Conservation (phyloP, 495 filamentous ascomycete genomes). For the Aspergillus ellipticus region DNA sequence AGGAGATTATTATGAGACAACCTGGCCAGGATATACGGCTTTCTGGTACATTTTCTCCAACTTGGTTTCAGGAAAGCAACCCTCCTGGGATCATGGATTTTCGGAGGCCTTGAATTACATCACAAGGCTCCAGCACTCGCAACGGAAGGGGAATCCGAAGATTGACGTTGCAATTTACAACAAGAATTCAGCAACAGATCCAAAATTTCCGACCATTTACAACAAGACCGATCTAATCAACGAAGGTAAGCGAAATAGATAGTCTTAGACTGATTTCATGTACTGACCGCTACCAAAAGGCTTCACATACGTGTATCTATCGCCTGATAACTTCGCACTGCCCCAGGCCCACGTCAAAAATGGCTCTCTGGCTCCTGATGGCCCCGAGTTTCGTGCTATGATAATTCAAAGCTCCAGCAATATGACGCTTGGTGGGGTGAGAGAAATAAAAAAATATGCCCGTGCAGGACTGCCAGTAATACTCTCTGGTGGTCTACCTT, state of each 20-base stretch:
- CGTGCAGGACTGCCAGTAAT: slow-evolving; percentile 40
- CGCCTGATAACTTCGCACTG: slow-evolving; percentile 43
- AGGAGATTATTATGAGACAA: slow-evolving; percentile 37
- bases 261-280: too few relatives aligned
- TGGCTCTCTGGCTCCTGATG: slow-evolving; percentile 33
- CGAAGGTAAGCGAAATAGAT: too few relatives aligned
- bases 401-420: slow-evolving; percentile 37
- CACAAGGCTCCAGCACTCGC: slow-evolving; percentile 32
- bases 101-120: slow-evolving; percentile 38
- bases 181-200: slow-evolving; percentile 20
- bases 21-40: slow-evolving; percentile 47
- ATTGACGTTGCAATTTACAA: slow-evolving; percentile 42
- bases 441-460: slow-evolving; percentile 35
- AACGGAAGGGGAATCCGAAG: slow-evolving; percentile 38
- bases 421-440: slow-evolving; percentile 32
- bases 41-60: slow-evolving; percentile 43
- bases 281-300: too few relatives aligned
- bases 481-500: slow-evolving; percentile 31
- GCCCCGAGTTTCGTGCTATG: slow-evolving; percentile 42
- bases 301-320: slow-evolving; percentile 49
- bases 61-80: slow-evolving; percentile 40
- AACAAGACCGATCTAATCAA: slow-evolving; percentile 16
- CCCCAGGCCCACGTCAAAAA: slow-evolving; percentile 29
- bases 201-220: slow-evolving; percentile 16
- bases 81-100: slow-evolving; percentile 39